Evolutionary conservation across 352 stramenopile genomes (phyloP), one percentile per base, ranked within the genome.

Genomic region (Globisporangium uncinulatum): DNA sequence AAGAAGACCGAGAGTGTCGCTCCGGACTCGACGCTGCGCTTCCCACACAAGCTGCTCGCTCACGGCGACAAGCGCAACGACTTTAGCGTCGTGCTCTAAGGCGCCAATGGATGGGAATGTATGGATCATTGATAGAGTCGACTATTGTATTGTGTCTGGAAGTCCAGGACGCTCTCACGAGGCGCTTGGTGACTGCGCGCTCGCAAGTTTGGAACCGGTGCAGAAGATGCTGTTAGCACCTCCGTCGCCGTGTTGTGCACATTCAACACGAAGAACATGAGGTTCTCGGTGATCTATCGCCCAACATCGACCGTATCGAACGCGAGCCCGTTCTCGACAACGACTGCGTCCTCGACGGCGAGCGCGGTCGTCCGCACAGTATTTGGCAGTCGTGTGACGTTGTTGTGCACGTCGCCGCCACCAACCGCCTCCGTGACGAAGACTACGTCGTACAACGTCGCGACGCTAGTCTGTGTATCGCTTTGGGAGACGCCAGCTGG

Each of bases 11-110:
- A 83, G 49, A 44, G 37, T 24, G 47, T 41, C 54, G 55, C 57
- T n/a, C 55, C 60, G n/a, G 44, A 45, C 2, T 47, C 55, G 6
- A 65, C 55, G 10, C 29, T 48, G 1, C 44, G 47, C 29, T 88
- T 89, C 50, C 74, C 74, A 15, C 66, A 87, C 21, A 78, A 74
- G 50, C 51, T 76, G 36, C 54, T 90, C 21, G 61, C 69, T 6
- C 60, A 65, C 34, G 74, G 72, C 1, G 61, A 69, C 24, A 91
- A 91, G 51, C 74, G 76, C 39, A 91, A 91, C 55, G 65, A 75
- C 51, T 91, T 91, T 61, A 73, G 74, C 46, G 76, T 89, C 57
- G 71, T 79, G 21, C 59, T 91, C 24, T 89, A 83, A 37, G 32
- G n/a, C n/a, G n/a, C n/a, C n/a, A n/a, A n/a, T n/a, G n/a, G n/a